phyloP scores from a whole-genome alignment of 2,329 filamentous ascomycete species.

The Cercospora sp. region DNA sequence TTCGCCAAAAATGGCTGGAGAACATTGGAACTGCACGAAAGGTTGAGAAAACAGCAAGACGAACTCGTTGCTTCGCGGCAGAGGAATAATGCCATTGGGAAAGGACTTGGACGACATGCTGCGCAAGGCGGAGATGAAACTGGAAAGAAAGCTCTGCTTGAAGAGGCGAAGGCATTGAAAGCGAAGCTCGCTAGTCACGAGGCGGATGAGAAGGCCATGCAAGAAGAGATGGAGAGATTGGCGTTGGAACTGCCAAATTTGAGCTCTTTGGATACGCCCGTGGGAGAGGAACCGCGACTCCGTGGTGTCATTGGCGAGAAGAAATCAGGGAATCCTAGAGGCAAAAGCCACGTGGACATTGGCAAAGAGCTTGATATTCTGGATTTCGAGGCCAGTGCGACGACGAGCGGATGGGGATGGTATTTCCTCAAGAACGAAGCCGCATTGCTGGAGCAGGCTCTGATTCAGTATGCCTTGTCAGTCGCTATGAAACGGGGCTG shows the following conservation, averaged over 20 bases:
- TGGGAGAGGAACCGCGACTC: slow-evolving; percentile 63
- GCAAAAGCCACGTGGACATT: slow-evolving; percentile 64
- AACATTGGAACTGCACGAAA: slow-evolving; percentile 54
- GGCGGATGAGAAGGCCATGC: slow-evolving; percentile 59
- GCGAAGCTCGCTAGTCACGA: slow-evolving; percentile 61
- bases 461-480: slow-evolving; percentile 80
- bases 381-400: slow-evolving; percentile 79
- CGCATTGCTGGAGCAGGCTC: slow-evolving; percentile 89
- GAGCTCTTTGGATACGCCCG: slow-evolving; percentile 73
- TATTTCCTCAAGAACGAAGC: slow-evolving; percentile 94
- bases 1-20: slow-evolving; percentile 54
- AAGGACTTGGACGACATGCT: slow-evolving; percentile 47
- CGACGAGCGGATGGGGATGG: slow-evolving; percentile 94
- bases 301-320: slow-evolving; percentile 68
- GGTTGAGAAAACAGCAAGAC: slow-evolving; percentile 54
- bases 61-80: slow-evolving; percentile 63
- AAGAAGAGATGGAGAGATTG: slow-evolving; percentile 28
- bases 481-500: slow-evolving; percentile 74
- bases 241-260: slow-evolving; percentile 65
- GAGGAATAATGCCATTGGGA: slow-evolving; percentile 64
- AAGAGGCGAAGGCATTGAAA: slow-evolving; percentile 67
- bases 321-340: not conserved
- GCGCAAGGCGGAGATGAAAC: slow-evolving; percentile 27
- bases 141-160: slow-evolving; percentile 54
- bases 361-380: slow-evolving; percentile 83